Percentiles rank a stretch among this genome's conserved stretches.
Evolutionary conservation across 202 grass and related monocot species (phyloP).

Genomic region (Panicum virgatum): DNA sequence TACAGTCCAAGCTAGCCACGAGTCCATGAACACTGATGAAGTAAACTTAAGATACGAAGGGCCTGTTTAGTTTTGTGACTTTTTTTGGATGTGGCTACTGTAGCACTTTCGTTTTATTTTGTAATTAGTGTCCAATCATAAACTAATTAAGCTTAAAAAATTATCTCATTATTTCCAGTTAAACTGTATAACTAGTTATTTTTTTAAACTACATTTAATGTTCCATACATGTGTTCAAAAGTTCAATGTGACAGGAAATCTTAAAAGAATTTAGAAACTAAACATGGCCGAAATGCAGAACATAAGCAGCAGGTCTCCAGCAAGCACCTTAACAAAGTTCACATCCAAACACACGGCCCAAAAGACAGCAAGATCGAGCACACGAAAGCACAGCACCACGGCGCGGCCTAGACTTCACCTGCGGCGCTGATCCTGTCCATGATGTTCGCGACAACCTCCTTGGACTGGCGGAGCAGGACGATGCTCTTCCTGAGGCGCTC

Average conservation of each 20-base stretch:
- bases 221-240: too few relatives aligned
- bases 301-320: background rate
- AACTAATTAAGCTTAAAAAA: too few relatives aligned
- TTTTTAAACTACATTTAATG: too few relatives aligned
- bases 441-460: constrained; percentile 34
- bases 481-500: constrained; percentile 59
- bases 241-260: too few relatives aligned
- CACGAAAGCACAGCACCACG: background rate
- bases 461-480: constrained; percentile 48
- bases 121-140: too few relatives aligned
- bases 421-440: constrained; percentile 47
- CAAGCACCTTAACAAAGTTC: background rate
- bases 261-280: too few relatives aligned
- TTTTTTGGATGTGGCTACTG: too few relatives aligned
- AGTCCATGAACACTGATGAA: background rate
- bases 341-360: background rate
- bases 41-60: background rate
- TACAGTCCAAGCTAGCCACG: background rate
- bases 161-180: too few relatives aligned
- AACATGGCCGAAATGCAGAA: background rate
- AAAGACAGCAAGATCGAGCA: background rate
- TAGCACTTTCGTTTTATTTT: too few relatives aligned
- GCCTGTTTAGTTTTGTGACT: too few relatives aligned
- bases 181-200: too few relatives aligned
- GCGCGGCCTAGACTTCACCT: background rate